Base-by-base conservation (phyloP, 108 stramenopile genomes). In the Cylindrotheca fusiformis region DNA sequence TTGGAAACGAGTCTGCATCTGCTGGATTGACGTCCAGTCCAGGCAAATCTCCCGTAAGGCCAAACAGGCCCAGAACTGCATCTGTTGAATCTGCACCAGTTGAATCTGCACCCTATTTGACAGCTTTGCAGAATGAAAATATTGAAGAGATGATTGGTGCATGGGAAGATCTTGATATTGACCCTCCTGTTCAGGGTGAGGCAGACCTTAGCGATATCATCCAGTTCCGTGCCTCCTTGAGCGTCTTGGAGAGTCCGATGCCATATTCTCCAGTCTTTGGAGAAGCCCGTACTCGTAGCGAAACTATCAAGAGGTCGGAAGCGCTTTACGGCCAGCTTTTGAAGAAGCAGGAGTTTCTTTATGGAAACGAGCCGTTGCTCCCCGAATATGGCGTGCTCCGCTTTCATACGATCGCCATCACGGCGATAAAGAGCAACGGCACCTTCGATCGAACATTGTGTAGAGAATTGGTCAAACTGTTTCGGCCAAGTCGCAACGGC, bases 401-500 rank as follows among this genome's bases (percentile, higher is more conserved):
- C 4, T 86, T 90, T 53, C 68, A 81, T 23, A 78, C 69, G 1
- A 46, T 89, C 17, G 69, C 77, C 1, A 46, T 75, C 4, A 50
- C 77, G 10, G 83, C 82, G 21, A 55, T 68, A 6, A 70, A 81
- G 31, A 51, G 31, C 19, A 60, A 76, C 45, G 84, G 76, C 0
- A 32, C 12, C 36, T 32, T 87, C 22, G 76, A 86, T 28, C 66
- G 72, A 44, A 57, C 69, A 49, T 76, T 74, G 44, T 48, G 69
- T 23, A 71, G 65, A 45, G 58, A 61, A 5, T 48, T 86, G 28
- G 71, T 89, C 14, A 67, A 69, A 45, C 53, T 89, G 18, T 83
- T 89, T 47, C 68, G 88, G 19, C 88, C 88, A 0, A 78, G 80
- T 32, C 77, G 88, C 0, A 67, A 82, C 30, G 88, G 88, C 5